A percentile compares a stretch with the other conserved stretches of the same genome.
phyloP scores from a whole-genome alignment of 2,329 filamentous ascomycete genomes.

The Ascochyta rabiei region DNA sequence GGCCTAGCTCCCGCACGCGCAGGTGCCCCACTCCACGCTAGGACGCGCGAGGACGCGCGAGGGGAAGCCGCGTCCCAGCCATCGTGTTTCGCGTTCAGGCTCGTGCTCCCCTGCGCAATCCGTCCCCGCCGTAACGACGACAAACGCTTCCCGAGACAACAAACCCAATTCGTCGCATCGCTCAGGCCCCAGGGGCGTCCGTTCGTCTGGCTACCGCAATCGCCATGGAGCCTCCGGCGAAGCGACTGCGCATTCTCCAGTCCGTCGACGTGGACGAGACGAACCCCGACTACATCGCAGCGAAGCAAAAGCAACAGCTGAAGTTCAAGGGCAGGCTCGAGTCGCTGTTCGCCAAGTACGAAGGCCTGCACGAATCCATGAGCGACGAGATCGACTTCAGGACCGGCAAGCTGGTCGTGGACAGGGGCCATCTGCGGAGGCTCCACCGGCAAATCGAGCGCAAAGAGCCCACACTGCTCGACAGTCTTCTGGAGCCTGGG shows the following conservation, averaged over 20 bases:
- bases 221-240: conserved; percentile 64
- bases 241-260: conserved; percentile 63
- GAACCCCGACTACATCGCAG: conserved; percentile 47
- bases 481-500: conserved; percentile 37
- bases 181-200: conserved; percentile 5
- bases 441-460: conserved; percentile 51
- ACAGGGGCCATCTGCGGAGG: conserved; percentile 82
- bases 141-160: conserved; percentile 11
- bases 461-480: conserved; percentile 28
- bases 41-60: conserved; percentile 4
- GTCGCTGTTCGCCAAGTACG: conserved; percentile 87
- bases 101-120: conserved; percentile 22
- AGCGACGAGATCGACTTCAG: conserved; percentile 88
- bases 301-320: conserved; percentile 45
- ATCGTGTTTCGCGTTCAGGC: conserved; percentile 27
- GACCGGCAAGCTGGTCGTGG: conserved; percentile 81
- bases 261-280: conserved; percentile 43
- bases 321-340: conserved; percentile 73
- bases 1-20: conserved; percentile 8
- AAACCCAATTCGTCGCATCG: conserved; percentile 3
- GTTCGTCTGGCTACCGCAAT: conserved; percentile 2
- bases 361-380: conserved; percentile 77
- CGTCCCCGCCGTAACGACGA: conserved; percentile 16
- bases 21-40: conserved; percentile 1
- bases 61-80: conserved; percentile 31